These are phyloP conservation scores for Mollisia scopiformis DNA, from an alignment of 2,329 filamentous ascomycete genomes.

Conservation along the genomic window DNA sequence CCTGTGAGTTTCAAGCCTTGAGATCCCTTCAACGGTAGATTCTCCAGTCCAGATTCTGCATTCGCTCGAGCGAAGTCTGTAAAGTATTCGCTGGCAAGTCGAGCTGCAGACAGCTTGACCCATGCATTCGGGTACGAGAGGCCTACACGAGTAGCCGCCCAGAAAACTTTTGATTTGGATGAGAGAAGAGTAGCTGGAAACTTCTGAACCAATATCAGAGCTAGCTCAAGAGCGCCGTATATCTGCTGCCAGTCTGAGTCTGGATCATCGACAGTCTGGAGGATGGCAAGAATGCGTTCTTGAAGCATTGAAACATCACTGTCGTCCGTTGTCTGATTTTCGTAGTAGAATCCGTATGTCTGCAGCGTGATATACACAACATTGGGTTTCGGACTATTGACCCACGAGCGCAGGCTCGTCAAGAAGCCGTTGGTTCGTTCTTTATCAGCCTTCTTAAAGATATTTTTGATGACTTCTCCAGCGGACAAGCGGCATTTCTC, in stretches of 20 bases:
- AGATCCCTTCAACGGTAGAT: constrained; percentile 68
- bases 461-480: constrained; percentile 75
- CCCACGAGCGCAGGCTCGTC: constrained; percentile 72
- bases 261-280: constrained; percentile 54
- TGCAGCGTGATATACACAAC: constrained; percentile 77
- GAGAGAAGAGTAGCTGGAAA: constrained; percentile 68
- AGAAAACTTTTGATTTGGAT: constrained; percentile 63
- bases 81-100: constrained; percentile 76
- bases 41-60: constrained; percentile 52
- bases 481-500: constrained; percentile 84
- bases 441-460: constrained; percentile 77
- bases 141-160: constrained; percentile 69
- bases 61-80: constrained; percentile 74
- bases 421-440: constrained; percentile 74
- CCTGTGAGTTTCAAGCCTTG: constrained; percentile 70
- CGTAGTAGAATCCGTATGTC: constrained; percentile 82
- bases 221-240: constrained; percentile 71
- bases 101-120: constrained; percentile 78
- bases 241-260: constrained; percentile 71
- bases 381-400: constrained; percentile 70
- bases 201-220: constrained; percentile 68
- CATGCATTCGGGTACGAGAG: constrained; percentile 72
- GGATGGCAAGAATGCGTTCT: constrained; percentile 53
- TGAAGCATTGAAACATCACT: constrained; percentile 60
- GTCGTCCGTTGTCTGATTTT: constrained; percentile 61